Percentiles rank a stretch among this genome's conserved stretches.
phyloP scores from a whole-genome alignment of 768 basidiomycete genomes.

The Lactarius evosmus region DNA sequence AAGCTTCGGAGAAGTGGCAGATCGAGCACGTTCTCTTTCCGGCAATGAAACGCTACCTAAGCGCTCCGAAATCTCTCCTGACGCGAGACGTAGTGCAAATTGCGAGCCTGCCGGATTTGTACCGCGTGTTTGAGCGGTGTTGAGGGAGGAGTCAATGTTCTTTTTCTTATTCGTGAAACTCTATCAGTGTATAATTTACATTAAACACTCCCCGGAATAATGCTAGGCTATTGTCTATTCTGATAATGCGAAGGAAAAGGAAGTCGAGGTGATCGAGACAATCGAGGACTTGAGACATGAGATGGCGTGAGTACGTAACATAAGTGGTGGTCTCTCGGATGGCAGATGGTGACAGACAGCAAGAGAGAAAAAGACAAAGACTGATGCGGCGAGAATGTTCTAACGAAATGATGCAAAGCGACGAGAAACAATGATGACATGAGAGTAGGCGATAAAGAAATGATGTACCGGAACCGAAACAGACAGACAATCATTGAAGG shows the following conservation, averaged over 20 bases:
- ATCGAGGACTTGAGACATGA: constrained; percentile 13
- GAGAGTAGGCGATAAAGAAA: not conserved
- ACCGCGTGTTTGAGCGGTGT: constrained; percentile 93
- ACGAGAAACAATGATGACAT: not conserved
- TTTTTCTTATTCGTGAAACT: not conserved
- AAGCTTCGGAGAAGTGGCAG: constrained; percentile 74
- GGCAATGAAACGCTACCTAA: constrained; percentile 72
- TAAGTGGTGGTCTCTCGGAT: constrained; percentile 3
- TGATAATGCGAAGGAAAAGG: not conserved
- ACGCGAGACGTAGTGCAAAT: constrained; percentile 80
- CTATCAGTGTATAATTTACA: constrained; percentile 21
- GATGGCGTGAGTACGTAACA: constrained; percentile 13
- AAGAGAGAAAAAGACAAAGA: not conserved
- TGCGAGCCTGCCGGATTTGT: constrained; percentile 87
- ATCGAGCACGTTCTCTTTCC: constrained; percentile 91
- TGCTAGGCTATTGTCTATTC: constrained; percentile 1
- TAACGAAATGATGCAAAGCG: constrained; percentile 5
- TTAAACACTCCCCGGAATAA: constrained; percentile 7
- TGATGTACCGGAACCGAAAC: not conserved
- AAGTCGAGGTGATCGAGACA: constrained; percentile 4
- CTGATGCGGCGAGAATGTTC: not conserved
- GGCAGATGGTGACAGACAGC: not conserved
- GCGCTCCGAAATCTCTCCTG: constrained; percentile 60
- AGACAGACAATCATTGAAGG: not conserved
- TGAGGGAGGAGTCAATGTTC: constrained; percentile 34